These are phyloP conservation scores for Hymenoscyphus repandus DNA, from an alignment of 2,329 filamentous ascomycete species.

Conservation along the genomic window DNA sequence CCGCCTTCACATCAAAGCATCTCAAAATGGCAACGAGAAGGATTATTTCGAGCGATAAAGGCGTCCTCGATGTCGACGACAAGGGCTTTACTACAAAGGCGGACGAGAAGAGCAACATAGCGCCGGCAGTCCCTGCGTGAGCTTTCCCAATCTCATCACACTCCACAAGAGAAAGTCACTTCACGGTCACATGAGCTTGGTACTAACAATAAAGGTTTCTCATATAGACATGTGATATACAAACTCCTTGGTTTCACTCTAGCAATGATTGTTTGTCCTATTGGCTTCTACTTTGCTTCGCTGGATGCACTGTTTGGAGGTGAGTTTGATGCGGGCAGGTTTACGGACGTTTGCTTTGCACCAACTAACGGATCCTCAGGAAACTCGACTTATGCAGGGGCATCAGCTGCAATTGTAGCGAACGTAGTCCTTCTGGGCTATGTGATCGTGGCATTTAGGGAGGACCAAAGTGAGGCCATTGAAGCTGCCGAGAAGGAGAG, in stretches of 20 bases:
- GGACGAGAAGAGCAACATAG: slow-evolving; percentile 61
- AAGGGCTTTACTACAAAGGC: slow-evolving; percentile 36
- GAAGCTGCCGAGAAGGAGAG: slow-evolving; percentile 40
- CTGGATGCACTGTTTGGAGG: slow-evolving; percentile 74
- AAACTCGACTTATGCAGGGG: slow-evolving; percentile 83
- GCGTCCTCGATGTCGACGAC: slow-evolving; percentile 57
- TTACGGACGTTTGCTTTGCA: not conserved
- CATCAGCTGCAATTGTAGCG: slow-evolving; percentile 78
- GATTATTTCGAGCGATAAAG: slow-evolving; percentile 61
- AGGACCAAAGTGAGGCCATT: slow-evolving; percentile 54
- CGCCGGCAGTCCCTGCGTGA: slow-evolving; percentile 79
- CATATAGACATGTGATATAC: slow-evolving; percentile 68
- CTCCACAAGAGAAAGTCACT: too few relatives aligned
- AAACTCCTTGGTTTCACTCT: slow-evolving; percentile 88
- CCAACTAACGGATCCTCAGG: slow-evolving; percentile 44
- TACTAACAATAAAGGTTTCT: slow-evolving; percentile 1
- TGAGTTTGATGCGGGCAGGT: slow-evolving; percentile 34
- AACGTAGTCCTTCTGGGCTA: slow-evolving; percentile 91
- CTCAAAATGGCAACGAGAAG: slow-evolving; percentile 64
- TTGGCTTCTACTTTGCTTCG: slow-evolving; percentile 82
- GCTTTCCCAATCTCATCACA: slow-evolving; percentile 29
- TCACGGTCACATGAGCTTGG: slow-evolving; percentile 13
- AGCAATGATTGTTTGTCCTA: slow-evolving; percentile 83
- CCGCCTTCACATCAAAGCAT: slow-evolving; percentile 1
- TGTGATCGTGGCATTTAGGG: slow-evolving; percentile 83